A percentile compares a stretch with the other conserved stretches of the same genome.
phyloP scores from a whole-genome alignment of 192 early-diverging fungal genomes.

The Entomortierella beljakovae region DNA sequence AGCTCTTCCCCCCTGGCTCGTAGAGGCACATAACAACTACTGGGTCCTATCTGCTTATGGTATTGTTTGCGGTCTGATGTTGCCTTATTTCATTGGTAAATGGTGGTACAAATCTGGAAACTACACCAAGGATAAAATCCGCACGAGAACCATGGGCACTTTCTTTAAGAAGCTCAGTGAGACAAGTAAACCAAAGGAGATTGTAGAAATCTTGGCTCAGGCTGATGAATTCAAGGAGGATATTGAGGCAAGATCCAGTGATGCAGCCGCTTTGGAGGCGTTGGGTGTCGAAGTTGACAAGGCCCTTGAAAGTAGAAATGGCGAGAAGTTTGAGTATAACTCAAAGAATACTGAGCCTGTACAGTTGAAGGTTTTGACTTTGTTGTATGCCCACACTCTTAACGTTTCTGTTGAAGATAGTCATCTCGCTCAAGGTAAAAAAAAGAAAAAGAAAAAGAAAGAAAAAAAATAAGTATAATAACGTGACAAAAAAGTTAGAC shows the following conservation, averaged over 20 bases:
- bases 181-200: slow-evolving; percentile 69
- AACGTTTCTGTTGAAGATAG: slow-evolving; percentile 73
- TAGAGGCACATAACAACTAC: slow-evolving; percentile 85
- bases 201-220: slow-evolving; percentile 81
- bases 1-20: slow-evolving; percentile 91
- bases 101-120: slow-evolving; percentile 96
- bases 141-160: slow-evolving; percentile 88
- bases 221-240: slow-evolving; percentile 80
- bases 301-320: slow-evolving; percentile 66
- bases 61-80: slow-evolving; percentile 85
- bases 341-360: slow-evolving; percentile 66
- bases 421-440: slow-evolving; percentile 53
- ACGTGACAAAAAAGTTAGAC: background rate
- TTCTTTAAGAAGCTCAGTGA: slow-evolving; percentile 94
- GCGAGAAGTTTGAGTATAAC: slow-evolving; percentile 71
- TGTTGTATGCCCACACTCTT: slow-evolving; percentile 88
- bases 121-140: slow-evolving; percentile 91
- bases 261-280: slow-evolving; percentile 58
- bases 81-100: slow-evolving; percentile 89
- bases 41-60: slow-evolving; percentile 90
- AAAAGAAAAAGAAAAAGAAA: too few species aligned
- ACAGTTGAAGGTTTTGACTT: slow-evolving; percentile 75
- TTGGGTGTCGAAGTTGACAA: slow-evolving; percentile 59
- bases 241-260: slow-evolving; percentile 51
- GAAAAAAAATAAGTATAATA: too few species aligned